Evolutionary conservation across 78 protist genomes (phyloP).

Genomic region (slime mould (Dictyostelium discoideum)): DNA sequence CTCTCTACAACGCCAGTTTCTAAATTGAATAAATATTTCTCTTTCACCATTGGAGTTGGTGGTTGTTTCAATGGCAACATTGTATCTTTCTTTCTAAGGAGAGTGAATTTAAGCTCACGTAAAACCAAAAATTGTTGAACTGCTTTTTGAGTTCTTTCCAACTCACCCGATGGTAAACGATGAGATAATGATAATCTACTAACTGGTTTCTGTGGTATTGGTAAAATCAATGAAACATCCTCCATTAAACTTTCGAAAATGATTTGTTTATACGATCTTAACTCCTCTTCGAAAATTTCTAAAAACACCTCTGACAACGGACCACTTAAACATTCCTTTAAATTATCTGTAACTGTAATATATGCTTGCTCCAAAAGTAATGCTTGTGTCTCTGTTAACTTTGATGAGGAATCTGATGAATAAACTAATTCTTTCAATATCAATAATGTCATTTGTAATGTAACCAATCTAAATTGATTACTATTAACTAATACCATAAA

Average conservation of each 20-base stretch:
- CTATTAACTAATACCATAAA: conserved; percentile 67
- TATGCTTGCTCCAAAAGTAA: conserved; percentile 73
- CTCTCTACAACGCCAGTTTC: conserved; percentile 11
- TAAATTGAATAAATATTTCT: conserved; percentile 42
- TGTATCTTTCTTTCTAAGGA: conserved; percentile 60
- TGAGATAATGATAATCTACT: conserved; percentile 39
- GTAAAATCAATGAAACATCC: conserved; percentile 62
- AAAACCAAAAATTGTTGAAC: conserved; percentile 72
- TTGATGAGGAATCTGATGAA: conserved; percentile 65
- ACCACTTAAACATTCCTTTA: conserved; percentile 55
- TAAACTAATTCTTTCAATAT: conserved; percentile 82
- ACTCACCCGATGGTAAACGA: conserved; percentile 81
- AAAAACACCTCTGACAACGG: conserved; percentile 56
- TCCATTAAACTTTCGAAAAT: conserved; percentile 40
- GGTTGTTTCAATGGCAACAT: conserved; percentile 74
- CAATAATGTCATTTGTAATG: conserved; percentile 78
- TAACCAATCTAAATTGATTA: conserved; percentile 66
- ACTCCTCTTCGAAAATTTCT: conserved; percentile 82
- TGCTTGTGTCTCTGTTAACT: conserved; percentile 62
- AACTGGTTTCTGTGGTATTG: conserved; percentile 68
- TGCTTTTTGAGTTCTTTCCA: conserved; percentile 80
- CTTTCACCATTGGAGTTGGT: conserved; percentile 22
- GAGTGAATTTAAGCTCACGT: conserved; percentile 73
- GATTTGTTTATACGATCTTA: conserved; percentile 65
- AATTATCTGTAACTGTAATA: conserved; percentile 18